Evolutionary conservation across 495 filamentous ascomycete species (phyloP).

Genomic region (Entonaema liquescens): DNA sequence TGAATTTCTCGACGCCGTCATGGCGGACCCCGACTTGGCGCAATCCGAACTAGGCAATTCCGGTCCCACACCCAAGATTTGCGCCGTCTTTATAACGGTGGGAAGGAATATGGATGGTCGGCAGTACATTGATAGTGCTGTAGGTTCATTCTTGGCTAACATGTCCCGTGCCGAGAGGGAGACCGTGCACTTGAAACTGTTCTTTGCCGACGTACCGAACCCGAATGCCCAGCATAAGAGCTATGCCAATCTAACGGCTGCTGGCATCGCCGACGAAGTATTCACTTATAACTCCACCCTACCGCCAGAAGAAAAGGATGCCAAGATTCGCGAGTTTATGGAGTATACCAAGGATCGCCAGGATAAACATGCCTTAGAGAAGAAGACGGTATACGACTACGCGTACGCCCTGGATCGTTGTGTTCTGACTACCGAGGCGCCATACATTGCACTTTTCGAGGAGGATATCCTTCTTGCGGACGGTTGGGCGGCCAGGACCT

Average conservation of each 20-base stretch:
- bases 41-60: slow-evolving; percentile 37
- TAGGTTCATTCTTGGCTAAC: slow-evolving; percentile 51
- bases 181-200: slow-evolving; percentile 44
- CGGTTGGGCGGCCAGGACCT: slow-evolving; percentile 56
- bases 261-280: slow-evolving; percentile 40
- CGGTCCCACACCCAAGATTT: slow-evolving; percentile 42
- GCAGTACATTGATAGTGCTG: slow-evolving; percentile 48
- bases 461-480: slow-evolving; percentile 59
- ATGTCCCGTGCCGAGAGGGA: slow-evolving; percentile 48
- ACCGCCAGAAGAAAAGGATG: slow-evolving; percentile 30
- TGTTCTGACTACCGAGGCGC: slow-evolving; percentile 47
- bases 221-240: slow-evolving; percentile 43
- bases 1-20: slow-evolving; percentile 40
- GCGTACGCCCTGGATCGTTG: slow-evolving; percentile 54
- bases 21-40: slow-evolving; percentile 25
- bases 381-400: slow-evolving; percentile 55
- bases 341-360: slow-evolving; percentile 39
- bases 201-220: slow-evolving; percentile 48
- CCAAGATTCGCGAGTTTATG: slow-evolving; percentile 34
- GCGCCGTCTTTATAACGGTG: slow-evolving; percentile 50
- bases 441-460: slow-evolving; percentile 60
- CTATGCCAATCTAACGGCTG: slow-evolving; percentile 27
- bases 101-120: slow-evolving; percentile 44
- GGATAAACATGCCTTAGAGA: slow-evolving; percentile 41
- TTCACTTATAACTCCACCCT: slow-evolving; percentile 42